Evolutionary conservation across 371 early-diverging fungal species (phyloP).

Genomic region (Circinella umbellata): DNA sequence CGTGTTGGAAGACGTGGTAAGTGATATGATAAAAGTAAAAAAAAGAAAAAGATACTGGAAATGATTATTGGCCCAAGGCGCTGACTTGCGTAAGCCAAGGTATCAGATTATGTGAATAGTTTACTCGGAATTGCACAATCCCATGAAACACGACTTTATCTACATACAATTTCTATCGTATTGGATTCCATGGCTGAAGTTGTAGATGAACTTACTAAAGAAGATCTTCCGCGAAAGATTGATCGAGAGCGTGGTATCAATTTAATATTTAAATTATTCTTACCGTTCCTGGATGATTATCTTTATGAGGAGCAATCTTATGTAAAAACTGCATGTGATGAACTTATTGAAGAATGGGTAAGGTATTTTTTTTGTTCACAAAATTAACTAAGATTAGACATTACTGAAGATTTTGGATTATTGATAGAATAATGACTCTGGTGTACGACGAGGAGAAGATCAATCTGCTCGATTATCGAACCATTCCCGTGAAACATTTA

Average conservation of each 20-base stretch:
- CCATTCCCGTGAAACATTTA: conserved; percentile 27
- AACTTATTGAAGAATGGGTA: conserved; percentile 55
- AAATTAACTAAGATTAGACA: no score
- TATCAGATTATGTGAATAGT: conserved; percentile 51
- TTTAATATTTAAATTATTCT: conserved; percentile 70
- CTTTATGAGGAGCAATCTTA: conserved; percentile 52
- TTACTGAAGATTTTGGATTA: no score
- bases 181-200: conserved; percentile 29
- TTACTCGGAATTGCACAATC: conserved; percentile 44
- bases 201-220: conserved; percentile 58
- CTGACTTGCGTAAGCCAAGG: conserved; percentile 25
- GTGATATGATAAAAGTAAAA: not conserved
- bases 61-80: conserved; percentile 17
- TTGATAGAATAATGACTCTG: conserved; percentile 2
- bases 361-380: not conserved
- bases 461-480: conserved; percentile 19
- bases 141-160: conserved; percentile 36
- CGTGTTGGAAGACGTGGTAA: conserved; percentile 72
- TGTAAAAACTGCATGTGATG: conserved; percentile 37
- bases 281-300: conserved; percentile 78
- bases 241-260: conserved; percentile 46
- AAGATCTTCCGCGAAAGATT: conserved; percentile 29
- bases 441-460: conserved; percentile 23
- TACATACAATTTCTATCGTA: conserved; percentile 38
- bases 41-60: not conserved